Evolutionary conservation across 139 green algal species (phyloP), one percentile per base, ranked within the genome.

Genomic region (Auxenochlorella pyrenoidosa): DNA sequence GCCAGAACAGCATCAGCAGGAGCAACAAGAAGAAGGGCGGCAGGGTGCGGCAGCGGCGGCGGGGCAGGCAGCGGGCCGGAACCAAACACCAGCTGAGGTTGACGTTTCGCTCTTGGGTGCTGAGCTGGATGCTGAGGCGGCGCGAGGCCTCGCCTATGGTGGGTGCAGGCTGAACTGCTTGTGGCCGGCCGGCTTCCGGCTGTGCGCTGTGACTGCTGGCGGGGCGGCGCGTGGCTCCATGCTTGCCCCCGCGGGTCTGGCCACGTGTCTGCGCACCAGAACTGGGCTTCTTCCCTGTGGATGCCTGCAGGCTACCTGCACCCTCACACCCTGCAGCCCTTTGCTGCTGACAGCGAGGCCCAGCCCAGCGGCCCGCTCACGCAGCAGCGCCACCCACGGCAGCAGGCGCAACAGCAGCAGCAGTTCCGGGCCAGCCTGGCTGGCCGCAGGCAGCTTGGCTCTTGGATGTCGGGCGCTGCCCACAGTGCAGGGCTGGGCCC

Each of bases 261-360:
- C n/a, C n/a, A n/a, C n/a, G 38, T 51, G 36, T 1, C 38, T 79
- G 72, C 38, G 47, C 47, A 54, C 47, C 47, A 54, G 6, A 6
- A 54, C 8, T 54, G 10, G 6, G 47, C 47, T 54, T 6, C 47
- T 3, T 71, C 47, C n/a, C 8, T 22, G 3, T 60, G 75, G 15
- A 34, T 34, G 81, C 24, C n/a, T 86, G 82, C 82, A 86, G 82
- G 82, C 21, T 59, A 70, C 66, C 47, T 86, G 66, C 65, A 86
- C 43, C 82, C 82, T 2, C 82, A 79, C 66, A 78, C 82, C 4
- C 43, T 79, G 32, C 44, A 79, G 66, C 82, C 82, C n/a, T 86
- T 68, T 41, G 32, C 30, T 12, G 30, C 19, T 32, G 26, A 21
- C 26, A 16, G 40, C 75, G 44, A 30, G 3, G 72, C 3, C 72